phyloP scores from a whole-genome alignment of 148 eudicot species.

The Arctostaphylos glauca region DNA sequence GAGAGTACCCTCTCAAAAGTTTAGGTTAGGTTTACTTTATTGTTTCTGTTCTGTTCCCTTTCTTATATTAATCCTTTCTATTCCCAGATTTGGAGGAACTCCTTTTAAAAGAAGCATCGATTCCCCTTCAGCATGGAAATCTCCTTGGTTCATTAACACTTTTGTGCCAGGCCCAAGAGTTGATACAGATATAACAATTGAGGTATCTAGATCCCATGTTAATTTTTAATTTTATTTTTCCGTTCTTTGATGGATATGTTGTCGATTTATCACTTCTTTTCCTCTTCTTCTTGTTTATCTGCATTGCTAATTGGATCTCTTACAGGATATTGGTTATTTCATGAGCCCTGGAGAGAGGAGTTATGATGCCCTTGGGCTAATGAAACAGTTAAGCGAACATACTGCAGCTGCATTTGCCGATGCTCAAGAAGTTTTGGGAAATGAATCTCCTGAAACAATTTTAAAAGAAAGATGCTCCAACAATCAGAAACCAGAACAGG shows the following conservation, averaged over 20 bases:
- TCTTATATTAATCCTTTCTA: conserved; percentile 3
- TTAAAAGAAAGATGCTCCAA: conserved; percentile 39
- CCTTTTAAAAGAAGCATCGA: conserved; percentile 84
- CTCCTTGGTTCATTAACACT: conserved; percentile 90
- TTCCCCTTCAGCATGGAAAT: conserved; percentile 97
- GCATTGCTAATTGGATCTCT: background rate
- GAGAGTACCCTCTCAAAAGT: too few relatives aligned
- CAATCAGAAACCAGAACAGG: conserved; percentile 30
- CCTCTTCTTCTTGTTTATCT: background rate
- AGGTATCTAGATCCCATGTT: conserved; percentile 39
- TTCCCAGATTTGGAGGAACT: conserved; percentile 65
- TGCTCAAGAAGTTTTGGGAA: conserved; percentile 80
- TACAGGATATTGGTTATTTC: conserved; percentile 77
- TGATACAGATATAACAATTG: conserved; percentile 79
- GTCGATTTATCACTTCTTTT: background rate
- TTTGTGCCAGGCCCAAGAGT: conserved; percentile 67
- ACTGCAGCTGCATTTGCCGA: conserved; percentile 80
- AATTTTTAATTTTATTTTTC: background rate
- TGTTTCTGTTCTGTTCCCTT: too few relatives aligned
- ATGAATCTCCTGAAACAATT: conserved; percentile 78
- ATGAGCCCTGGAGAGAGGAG: conserved; percentile 75
- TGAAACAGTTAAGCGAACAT: conserved; percentile 81
- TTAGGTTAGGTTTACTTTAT: conserved; percentile 10
- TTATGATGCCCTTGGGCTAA: conserved; percentile 80
- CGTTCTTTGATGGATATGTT: background rate